These are phyloP conservation scores for Neurospora sp. DNA, from an alignment of 495 filamentous ascomycete species.

Conservation along the genomic window DNA sequence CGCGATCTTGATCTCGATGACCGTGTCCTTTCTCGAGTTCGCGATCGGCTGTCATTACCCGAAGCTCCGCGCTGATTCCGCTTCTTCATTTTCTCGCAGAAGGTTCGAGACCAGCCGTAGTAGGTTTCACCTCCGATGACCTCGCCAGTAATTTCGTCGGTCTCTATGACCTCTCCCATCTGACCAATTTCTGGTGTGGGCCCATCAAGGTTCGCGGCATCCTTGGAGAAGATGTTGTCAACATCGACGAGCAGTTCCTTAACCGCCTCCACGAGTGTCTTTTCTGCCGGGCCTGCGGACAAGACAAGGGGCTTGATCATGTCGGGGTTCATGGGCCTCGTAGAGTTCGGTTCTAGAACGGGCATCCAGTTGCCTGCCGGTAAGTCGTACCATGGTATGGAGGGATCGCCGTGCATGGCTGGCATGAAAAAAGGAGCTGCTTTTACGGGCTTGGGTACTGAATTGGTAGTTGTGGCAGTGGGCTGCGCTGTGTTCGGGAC, in stretches of 20 bases:
- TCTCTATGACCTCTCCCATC: conserved; percentile 57
- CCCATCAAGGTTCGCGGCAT: conserved; percentile 19
- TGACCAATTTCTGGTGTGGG: conserved; percentile 51
- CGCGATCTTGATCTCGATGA: conserved; percentile 15
- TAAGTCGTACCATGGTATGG: conserved; percentile 71
- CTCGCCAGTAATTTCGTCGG: conserved; percentile 52
- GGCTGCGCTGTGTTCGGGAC: background rate
- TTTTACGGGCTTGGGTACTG: conserved; percentile 29
- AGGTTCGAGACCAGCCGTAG: conserved; percentile 75
- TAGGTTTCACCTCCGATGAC: conserved; percentile 57
- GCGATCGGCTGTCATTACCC: conserved; percentile 5
- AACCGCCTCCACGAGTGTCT: conserved; percentile 52
- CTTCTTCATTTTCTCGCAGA: conserved; percentile 74
- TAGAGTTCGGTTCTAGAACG: conserved; percentile 66
- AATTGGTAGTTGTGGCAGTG: conserved; percentile 2
- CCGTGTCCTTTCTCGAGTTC: conserved; percentile 16
- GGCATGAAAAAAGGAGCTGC: conserved; percentile 62
- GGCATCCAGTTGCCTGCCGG: conserved; percentile 76
- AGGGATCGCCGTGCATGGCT: conserved; percentile 63
- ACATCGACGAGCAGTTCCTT: conserved; percentile 59
- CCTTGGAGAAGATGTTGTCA: conserved; percentile 48
- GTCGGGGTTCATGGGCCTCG: conserved; percentile 57
- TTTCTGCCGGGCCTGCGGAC: conserved; percentile 59
- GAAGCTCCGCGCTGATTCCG: conserved; percentile 30
- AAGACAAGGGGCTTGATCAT: conserved; percentile 68